phyloP scores from a whole-genome alignment of 805 yeast genomes.

The Ogataea minuta region DNA sequence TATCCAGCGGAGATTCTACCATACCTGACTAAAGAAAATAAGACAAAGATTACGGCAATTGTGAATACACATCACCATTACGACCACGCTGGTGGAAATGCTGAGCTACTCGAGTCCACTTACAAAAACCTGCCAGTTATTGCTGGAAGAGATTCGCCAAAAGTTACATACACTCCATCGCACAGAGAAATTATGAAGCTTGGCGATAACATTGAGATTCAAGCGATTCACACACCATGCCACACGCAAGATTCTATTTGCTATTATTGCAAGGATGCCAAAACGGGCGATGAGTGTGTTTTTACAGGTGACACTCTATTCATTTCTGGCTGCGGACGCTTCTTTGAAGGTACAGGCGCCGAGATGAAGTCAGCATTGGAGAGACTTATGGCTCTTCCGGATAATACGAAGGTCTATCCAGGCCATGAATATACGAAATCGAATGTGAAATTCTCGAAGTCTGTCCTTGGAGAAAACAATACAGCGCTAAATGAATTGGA shows the following conservation, averaged over 20 bases:
- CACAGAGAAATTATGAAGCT: constrained; percentile 60
- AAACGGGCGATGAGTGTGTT: constrained; percentile 65
- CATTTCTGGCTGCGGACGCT: constrained; percentile 93
- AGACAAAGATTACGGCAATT: constrained; percentile 62
- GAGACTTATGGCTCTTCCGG: constrained; percentile 58
- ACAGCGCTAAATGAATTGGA: constrained; percentile 54
- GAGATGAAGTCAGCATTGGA: constrained; percentile 78
- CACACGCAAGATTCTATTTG: constrained; percentile 97
- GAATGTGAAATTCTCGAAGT: constrained; percentile 74
- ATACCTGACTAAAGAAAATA: constrained; percentile 30
- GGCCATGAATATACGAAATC: constrained; percentile 95
- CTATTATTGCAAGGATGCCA: constrained; percentile 67
- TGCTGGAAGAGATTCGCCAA: constrained; percentile 81
- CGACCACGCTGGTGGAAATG: constrained; percentile 92
- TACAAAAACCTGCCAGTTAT: constrained; percentile 60
- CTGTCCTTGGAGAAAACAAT: constrained; percentile 49
- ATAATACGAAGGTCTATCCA: constrained; percentile 74
- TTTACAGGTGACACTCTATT: constrained; percentile 96
- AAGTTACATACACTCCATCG: constrained; percentile 67
- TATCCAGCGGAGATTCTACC: constrained; percentile 69
- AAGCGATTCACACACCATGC: constrained; percentile 93
- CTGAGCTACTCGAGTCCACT: constrained; percentile 28
- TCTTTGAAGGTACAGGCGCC: constrained; percentile 84
- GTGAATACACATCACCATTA: constrained; percentile 96
- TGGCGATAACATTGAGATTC: constrained; percentile 63